Conservation (phyloP, 2,329 filamentous ascomycete species). For the Aspergillus sp. region DNA sequence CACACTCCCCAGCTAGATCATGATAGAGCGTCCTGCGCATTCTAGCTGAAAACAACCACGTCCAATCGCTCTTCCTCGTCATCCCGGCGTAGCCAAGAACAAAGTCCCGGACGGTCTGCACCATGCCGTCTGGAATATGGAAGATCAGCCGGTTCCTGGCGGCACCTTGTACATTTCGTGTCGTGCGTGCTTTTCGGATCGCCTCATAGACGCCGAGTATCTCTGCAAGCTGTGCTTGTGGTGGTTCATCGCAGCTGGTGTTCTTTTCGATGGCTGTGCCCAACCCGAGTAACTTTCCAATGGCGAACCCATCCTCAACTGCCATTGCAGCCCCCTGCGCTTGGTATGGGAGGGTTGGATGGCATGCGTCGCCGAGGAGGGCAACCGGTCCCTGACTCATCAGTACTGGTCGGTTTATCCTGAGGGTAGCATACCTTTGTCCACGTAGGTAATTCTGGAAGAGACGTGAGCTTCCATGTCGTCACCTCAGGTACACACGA, state of each 20-base stretch:
- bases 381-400: conserved; percentile 11
- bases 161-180: conserved; percentile 18
- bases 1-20: conserved; percentile 16
- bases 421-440: conserved; percentile 17
- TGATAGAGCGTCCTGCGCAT: conserved; percentile 14
- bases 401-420: not conserved
- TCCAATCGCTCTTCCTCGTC: conserved; percentile 21
- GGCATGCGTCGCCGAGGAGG: conserved; percentile 12
- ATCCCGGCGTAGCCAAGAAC: conserved; percentile 14
- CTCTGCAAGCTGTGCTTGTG: not conserved
- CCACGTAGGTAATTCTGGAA: conserved; percentile 42
- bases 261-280: conserved; percentile 30
- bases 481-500: conserved; percentile 41
- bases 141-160: conserved; percentile 16
- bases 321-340: conserved; percentile 63
- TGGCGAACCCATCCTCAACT: conserved; percentile 65
- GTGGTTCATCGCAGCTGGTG: not conserved
- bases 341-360: not conserved
- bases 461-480: conserved; percentile 65
- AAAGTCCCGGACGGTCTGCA: conserved; percentile 16
- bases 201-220: conserved; percentile 17
- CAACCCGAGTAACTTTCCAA: conserved; percentile 56
- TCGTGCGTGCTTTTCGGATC: conserved; percentile 18
- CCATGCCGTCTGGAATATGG: conserved; percentile 19
- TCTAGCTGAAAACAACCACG: conserved; percentile 14